Evolutionary conservation across 163 green algal species (phyloP).

Genomic region (Scenedesmus sp.): DNA sequence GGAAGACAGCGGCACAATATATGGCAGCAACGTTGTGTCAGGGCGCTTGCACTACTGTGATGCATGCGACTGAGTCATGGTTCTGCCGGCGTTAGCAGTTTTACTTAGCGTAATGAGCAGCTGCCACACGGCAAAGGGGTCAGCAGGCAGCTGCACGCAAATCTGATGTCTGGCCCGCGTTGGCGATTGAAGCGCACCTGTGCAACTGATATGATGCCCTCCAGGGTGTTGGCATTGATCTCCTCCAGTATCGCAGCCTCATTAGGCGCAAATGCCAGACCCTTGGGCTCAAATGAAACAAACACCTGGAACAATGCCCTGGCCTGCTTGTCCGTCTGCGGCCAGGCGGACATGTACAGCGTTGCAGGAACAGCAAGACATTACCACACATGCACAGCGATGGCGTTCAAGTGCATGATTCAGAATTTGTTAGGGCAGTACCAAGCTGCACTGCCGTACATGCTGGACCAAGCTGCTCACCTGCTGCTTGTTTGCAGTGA

Average conservation of each 20-base stretch:
- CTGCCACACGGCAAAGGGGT: no score
- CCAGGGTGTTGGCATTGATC: conserved; percentile 78
- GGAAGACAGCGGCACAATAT: not conserved
- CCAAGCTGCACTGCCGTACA: not conserved
- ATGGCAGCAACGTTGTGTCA: not conserved
- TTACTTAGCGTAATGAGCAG: no score
- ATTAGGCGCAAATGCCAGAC: conserved; percentile 80
- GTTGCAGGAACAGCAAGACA: not conserved
- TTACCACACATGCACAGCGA: not conserved
- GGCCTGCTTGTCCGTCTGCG: conserved; percentile 70
- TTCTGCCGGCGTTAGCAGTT: no score
- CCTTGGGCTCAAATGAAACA: conserved; percentile 76
- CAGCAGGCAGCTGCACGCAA: not conserved
- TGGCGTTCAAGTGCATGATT: not conserved
- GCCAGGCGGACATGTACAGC: not conserved
- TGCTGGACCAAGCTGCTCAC: conserved; percentile 46
- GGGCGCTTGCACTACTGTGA: not conserved
- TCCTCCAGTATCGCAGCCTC: conserved; percentile 75
- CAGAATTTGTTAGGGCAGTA: not conserved
- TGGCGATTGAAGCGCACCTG: conserved; percentile 40
- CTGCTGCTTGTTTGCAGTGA: conserved; percentile 69
- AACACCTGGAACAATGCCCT: conserved; percentile 86
- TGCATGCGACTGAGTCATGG: not conserved
- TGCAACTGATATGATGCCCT: conserved; percentile 76
- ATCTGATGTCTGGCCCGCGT: not conserved